These are phyloP conservation scores for Sedum album DNA, from an alignment of 164 flowering plant genomes.

Conservation along the genomic window DNA sequence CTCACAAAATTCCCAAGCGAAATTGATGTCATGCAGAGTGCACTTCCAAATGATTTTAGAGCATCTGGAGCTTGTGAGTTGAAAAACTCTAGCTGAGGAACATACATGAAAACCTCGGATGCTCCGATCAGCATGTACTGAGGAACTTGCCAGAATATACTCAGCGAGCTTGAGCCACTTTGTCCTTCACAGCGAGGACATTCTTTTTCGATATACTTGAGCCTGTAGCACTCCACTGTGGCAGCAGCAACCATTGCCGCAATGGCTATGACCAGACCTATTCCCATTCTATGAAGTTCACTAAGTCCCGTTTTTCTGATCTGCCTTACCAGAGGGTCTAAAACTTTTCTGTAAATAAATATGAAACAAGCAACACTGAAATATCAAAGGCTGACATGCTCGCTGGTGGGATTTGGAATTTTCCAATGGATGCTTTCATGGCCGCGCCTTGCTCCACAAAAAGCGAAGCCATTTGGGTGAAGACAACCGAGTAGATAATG, in stretches of 20 bases:
- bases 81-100: slow-evolving; percentile 87
- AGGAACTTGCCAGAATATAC: slow-evolving; percentile 91
- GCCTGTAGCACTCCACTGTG: slow-evolving; percentile 59
- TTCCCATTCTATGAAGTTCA: slow-evolving; percentile 88
- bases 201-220: slow-evolving; percentile 43
- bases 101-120: slow-evolving; percentile 94
- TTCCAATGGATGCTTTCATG: slow-evolving; percentile 52
- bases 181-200: slow-evolving; percentile 44
- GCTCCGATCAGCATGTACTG: slow-evolving; percentile 80
- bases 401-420: slow-evolving; percentile 73
- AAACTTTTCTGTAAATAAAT: slow-evolving; percentile 52
- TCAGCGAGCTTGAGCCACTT: slow-evolving; percentile 52
- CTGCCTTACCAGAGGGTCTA: slow-evolving; percentile 51
- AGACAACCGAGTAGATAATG: slow-evolving; percentile 80
- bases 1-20: slow-evolving; percentile 88
- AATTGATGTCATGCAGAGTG: slow-evolving; percentile 89
- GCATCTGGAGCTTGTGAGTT: slow-evolving; percentile 84
- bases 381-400: slow-evolving; percentile 98
- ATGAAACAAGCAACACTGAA: slow-evolving; percentile 71
- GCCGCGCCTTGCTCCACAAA: slow-evolving; percentile 94
- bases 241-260: slow-evolving; percentile 85
- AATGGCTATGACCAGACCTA: slow-evolving; percentile 76
- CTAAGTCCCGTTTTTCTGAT: slow-evolving; percentile 54
- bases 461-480: slow-evolving; percentile 93
- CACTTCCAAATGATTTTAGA: slow-evolving; percentile 88